A percentile compares a stretch with the other conserved stretches of the same genome.
These are phyloP conservation scores for Xerocomus spinulosus DNA, from an alignment of 768 basidiomycete species.

Conservation along the genomic window DNA sequence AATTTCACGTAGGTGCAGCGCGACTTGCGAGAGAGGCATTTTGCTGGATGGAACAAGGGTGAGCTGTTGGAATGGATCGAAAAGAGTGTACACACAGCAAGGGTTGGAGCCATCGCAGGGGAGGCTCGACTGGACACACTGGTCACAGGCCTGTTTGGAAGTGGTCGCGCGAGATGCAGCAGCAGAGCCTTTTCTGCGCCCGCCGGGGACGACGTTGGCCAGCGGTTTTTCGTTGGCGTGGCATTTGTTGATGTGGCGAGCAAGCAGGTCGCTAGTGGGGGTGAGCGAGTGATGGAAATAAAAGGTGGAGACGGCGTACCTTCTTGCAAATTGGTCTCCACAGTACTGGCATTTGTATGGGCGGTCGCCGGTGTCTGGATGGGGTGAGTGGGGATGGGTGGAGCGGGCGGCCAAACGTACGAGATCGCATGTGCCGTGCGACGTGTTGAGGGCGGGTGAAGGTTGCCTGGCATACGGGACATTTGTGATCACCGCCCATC, in stretches of 20 bases:
- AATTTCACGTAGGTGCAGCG: slow-evolving; percentile 81
- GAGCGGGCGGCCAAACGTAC: slow-evolving; percentile 46
- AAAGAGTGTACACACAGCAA: slow-evolving; percentile 54
- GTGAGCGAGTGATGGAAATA: slow-evolving; percentile 5
- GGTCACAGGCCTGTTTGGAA: slow-evolving; percentile 81
- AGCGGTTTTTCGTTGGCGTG: slow-evolving; percentile 68
- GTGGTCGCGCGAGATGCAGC: slow-evolving; percentile 70
- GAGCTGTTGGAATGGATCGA: background rate
- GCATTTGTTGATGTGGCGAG: slow-evolving; percentile 84
- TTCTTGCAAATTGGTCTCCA: slow-evolving; percentile 86
- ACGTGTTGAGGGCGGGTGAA: slow-evolving; percentile 91
- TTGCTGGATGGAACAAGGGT: slow-evolving; percentile 41
- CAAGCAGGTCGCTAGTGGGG: slow-evolving; percentile 68
- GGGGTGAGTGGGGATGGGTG: slow-evolving; percentile 11
- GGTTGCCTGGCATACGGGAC: slow-evolving; percentile 81
- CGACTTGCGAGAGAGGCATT: slow-evolving; percentile 66
- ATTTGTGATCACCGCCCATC: slow-evolving; percentile 84
- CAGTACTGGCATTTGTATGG: slow-evolving; percentile 87
- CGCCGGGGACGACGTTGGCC: slow-evolving; percentile 31
- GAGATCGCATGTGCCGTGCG: slow-evolving; percentile 85
- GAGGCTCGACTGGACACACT: slow-evolving; percentile 70
- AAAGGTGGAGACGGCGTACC: slow-evolving; percentile 38
- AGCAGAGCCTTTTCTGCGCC: slow-evolving; percentile 60
- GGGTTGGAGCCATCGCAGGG: slow-evolving; percentile 80
- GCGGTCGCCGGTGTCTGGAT: slow-evolving; percentile 78